Percentiles rank a stretch among this genome's conserved stretches.
phyloP scores from a whole-genome alignment of 1,139 yeast genomes.

The Diutina sp. region DNA sequence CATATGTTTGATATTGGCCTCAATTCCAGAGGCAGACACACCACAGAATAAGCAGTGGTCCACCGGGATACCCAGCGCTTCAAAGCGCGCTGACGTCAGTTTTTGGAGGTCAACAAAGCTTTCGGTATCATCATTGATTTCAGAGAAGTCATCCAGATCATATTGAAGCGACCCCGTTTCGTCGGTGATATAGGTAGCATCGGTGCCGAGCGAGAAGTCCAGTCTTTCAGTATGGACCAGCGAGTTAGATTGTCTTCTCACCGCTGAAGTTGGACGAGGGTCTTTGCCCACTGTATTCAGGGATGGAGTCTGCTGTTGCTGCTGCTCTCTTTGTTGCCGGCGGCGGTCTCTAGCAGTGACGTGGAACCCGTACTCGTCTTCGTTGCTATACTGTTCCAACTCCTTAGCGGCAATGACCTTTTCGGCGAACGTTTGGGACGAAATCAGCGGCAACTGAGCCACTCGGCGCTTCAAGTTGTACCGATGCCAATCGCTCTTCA shows the following conservation, averaged over 20 bases:
- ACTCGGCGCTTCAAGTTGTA: constrained; percentile 50
- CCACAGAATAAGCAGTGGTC: constrained; percentile 32
- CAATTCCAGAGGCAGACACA: constrained; percentile 21
- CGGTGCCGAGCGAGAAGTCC: background rate
- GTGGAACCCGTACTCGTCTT: constrained; percentile 58
- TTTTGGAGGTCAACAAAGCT: background rate
- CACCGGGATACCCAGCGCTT: constrained; percentile 11
- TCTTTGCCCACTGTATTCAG: background rate
- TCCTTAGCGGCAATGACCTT: constrained; percentile 22
- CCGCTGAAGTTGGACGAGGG: background rate
- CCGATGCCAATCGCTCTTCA: constrained; percentile 70
- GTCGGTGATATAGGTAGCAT: background rate
- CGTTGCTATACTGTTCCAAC: constrained; percentile 12
- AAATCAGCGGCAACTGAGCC: constrained; percentile 44
- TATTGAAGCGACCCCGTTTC: background rate
- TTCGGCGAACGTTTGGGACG: constrained; percentile 31
- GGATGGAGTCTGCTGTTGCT: background rate
- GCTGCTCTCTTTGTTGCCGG: background rate
- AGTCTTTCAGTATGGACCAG: background rate
- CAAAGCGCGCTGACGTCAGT: background rate
- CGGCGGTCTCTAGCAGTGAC: constrained; percentile 18
- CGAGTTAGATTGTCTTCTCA: background rate
- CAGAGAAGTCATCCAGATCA: background rate
- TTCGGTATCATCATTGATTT: background rate
- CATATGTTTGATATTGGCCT: constrained; percentile 36